phyloP scores from a whole-genome alignment of 106 monocot species.

The Agapanthus africanus region DNA sequence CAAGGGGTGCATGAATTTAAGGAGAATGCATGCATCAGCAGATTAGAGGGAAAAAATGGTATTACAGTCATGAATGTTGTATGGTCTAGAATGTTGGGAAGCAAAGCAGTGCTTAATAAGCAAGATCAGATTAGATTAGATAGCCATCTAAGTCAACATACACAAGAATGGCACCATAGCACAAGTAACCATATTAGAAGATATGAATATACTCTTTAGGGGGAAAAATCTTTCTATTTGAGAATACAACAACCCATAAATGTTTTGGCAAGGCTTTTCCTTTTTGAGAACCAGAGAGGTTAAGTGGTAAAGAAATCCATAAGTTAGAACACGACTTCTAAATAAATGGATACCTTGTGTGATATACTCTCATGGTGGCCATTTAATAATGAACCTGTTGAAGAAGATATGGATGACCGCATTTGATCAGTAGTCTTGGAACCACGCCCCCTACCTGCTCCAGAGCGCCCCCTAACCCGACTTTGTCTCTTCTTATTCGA shows the following conservation, averaged over 20 bases:
- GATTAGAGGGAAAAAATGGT: not conserved
- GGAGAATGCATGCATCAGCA: not conserved
- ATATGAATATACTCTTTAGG: not conserved
- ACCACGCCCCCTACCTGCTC: constrained; percentile 53
- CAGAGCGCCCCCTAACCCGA: constrained; percentile 66
- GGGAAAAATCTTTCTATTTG: not conserved
- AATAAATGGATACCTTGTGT: constrained; percentile 39
- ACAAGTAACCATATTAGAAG: not conserved
- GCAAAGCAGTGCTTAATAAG: not conserved
- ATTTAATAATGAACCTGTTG: constrained; percentile 31
- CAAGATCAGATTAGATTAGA: too few species aligned
- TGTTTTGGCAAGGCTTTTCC: not conserved
- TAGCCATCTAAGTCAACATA: not conserved
- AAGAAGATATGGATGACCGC: constrained; percentile 16
- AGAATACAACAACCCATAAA: not conserved
- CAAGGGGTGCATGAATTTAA: not conserved
- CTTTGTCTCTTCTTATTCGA: constrained; percentile 61
- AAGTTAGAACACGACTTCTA: not conserved
- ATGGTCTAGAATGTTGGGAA: not conserved
- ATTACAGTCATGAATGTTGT: not conserved
- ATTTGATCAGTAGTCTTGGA: constrained; percentile 64
- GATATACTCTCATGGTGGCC: constrained; percentile 56
- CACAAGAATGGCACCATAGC: too few species aligned
- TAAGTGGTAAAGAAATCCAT: not conserved
- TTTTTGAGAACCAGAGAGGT: not conserved